These are phyloP conservation scores for Pyrenochaeta sp. DNA, from an alignment of 2,329 filamentous ascomycete species.

Conservation along the genomic window DNA sequence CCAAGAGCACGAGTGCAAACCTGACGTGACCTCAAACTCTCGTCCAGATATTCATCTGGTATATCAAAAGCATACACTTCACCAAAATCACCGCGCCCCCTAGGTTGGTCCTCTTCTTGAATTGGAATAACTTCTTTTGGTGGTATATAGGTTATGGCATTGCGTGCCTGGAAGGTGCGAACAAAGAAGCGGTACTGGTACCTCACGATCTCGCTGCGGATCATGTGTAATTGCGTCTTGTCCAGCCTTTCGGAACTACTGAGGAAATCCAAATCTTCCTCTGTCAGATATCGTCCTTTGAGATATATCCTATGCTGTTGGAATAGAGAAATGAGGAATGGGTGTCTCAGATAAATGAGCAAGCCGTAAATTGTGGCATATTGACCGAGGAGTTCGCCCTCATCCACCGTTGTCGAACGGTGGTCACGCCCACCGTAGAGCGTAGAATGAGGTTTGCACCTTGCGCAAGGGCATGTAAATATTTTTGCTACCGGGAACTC, in stretches of 20 bases:
- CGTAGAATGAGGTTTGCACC: not conserved
- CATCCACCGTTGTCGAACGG: not conserved
- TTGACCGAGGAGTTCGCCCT: not conserved
- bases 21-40: not conserved
- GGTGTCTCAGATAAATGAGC: slow-evolving; percentile 1
- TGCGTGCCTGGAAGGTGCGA: not conserved
- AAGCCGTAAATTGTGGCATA: slow-evolving; percentile 4
- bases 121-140: not conserved
- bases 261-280: not conserved
- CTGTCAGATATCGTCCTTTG: not conserved
- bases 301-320: not conserved
- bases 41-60: not conserved
- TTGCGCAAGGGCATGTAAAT: not conserved
- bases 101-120: not conserved
- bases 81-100: slow-evolving; percentile 2
- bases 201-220: not conserved
- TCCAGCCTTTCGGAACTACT: not conserved
- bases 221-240: not conserved
- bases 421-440: not conserved
- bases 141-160: not conserved
- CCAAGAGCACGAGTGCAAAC: too few relatives aligned
- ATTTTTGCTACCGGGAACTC: not conserved
- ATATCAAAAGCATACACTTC: slow-evolving; percentile 1
- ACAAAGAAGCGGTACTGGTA: not conserved
- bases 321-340: slow-evolving; percentile 1